Base-by-base conservation (phyloP, 1,284 basidiomycete genomes). In the Phaffia rhodozyma region DNA sequence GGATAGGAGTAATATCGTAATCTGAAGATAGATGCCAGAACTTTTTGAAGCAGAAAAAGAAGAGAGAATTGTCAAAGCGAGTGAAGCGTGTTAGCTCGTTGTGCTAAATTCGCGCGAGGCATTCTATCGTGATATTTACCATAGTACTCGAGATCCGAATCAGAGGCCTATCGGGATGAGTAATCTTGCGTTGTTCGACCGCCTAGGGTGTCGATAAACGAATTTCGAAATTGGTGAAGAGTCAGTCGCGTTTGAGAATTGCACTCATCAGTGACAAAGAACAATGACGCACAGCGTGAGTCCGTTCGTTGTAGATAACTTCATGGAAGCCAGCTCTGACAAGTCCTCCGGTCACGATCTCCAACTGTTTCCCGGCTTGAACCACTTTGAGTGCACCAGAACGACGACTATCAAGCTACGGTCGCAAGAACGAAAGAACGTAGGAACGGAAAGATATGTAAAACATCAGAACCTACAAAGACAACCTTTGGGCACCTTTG, bases 111-210 rank as follows among this genome's bases (percentile, higher is more conserved):
- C 5, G 52, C 13, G 21, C 16, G 16, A 5, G n/a, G 0, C 20
- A 43, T 6, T 23, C 27, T 16, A 13, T 48, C 5, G 9, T 48
- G 29, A 21, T 21, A 70, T 73, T 67, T 59, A 75, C 75, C 59
- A 93, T 92, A 0, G 91, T 94, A 1, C 89, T 91, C 5, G 90
- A 93, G 68, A 96, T 91, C 25, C 91, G 84, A 69, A 92, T 89
- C 49, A 86, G 78, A 18, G 91, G 91, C n/a, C 91, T 83, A 60
- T 83, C 80, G 0, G 88, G 84, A 68, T 80, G 78, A 61, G 80
- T 76, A 3, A 70, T 67, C 69, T 81, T 84, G 51, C 85, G 80
- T 59, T 78, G 77, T 66, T 84, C 80, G 57, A 91, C 51, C 7
- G 64, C 64, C 38, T 43, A 16, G 16, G 3, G 38, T 56, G 25